A percentile compares a stretch with the other conserved stretches of the same genome.
phyloP scores from a whole-genome alignment of 441 rosid genomes.

The Francoa sonchifolia region DNA sequence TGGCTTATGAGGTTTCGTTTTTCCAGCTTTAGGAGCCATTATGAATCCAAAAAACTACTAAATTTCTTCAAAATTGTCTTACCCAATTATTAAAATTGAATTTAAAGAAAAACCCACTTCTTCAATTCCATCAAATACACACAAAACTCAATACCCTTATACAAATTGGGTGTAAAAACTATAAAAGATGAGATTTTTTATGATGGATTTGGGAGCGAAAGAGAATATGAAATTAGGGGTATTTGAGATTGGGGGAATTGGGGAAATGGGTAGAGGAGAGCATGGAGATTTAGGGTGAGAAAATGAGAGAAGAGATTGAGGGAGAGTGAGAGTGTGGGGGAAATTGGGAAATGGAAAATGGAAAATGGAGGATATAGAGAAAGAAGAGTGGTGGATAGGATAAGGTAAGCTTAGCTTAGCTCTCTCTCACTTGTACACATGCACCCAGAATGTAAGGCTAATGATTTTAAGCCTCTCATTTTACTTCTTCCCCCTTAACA shows the following conservation, averaged over 20 bases:
- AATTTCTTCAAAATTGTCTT: conserved; percentile 4
- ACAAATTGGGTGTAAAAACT: too few relatives aligned
- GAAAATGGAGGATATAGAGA: conserved; percentile 9
- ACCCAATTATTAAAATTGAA: conserved; percentile 11
- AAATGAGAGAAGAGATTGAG: conserved; percentile 13
- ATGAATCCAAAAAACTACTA: conserved; percentile 8
- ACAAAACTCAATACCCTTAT: too few relatives aligned
- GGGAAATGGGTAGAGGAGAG: conserved; percentile 2
- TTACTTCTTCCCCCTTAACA: conserved; percentile 15
- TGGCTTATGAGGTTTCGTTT: conserved; percentile 46
- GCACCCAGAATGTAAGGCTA: conserved; percentile 27
- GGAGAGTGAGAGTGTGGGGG: too few relatives aligned
- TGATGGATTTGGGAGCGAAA: too few relatives aligned
- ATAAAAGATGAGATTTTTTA: too few relatives aligned
- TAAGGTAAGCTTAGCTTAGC: conserved; percentile 40
- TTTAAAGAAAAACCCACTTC: too few relatives aligned
- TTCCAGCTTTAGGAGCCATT: conserved; percentile 71
- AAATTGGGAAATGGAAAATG: neutral
- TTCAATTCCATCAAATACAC: too few relatives aligned
- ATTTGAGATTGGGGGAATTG: too few relatives aligned
- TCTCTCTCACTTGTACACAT: conserved; percentile 18
- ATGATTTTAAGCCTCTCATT: conserved; percentile 65
- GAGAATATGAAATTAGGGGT: too few relatives aligned
- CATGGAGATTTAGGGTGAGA: conserved; percentile 1
- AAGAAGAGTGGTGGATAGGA: conserved; percentile 37